phyloP scores from a whole-genome alignment of 371 early-diverging fungal species.

The Circinella minor region DNA sequence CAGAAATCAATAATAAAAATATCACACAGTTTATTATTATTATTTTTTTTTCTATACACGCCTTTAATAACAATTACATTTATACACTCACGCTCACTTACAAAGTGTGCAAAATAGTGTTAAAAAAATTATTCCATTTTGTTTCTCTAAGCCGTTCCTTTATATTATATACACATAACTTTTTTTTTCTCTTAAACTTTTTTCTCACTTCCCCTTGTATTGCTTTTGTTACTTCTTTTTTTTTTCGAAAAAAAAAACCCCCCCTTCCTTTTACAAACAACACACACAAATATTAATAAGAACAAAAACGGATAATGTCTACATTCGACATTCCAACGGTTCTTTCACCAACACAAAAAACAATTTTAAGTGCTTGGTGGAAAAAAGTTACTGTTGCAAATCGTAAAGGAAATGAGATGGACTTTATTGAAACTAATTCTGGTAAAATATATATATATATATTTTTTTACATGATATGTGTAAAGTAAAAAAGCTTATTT shows the following conservation, averaged over 20 bases:
- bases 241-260: background rate
- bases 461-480: background rate
- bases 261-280: no score
- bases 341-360: slow-evolving; percentile 36
- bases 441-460: background rate
- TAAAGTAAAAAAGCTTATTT: slow-evolving; percentile 6
- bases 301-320: slow-evolving; percentile 18
- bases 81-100: no score
- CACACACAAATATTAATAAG: no score
- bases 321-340: slow-evolving; percentile 28
- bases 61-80: no score
- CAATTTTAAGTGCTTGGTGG: slow-evolving; percentile 44
- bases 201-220: background rate
- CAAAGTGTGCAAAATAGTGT: no score
- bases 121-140: no score
- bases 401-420: slow-evolving; percentile 10
- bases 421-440: background rate
- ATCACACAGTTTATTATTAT: no score
- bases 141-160: no score
- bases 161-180: no score
- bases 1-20: no score
- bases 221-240: background rate
- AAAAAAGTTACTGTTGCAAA: slow-evolving; percentile 27
- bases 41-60: no score
- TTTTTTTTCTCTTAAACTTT: background rate